Percentiles rank a stretch among this genome's conserved stretches.
These are phyloP conservation scores for Ganoderma meredithae DNA, from an alignment of 1,284 basidiomycete species.

Conservation along the genomic window DNA sequence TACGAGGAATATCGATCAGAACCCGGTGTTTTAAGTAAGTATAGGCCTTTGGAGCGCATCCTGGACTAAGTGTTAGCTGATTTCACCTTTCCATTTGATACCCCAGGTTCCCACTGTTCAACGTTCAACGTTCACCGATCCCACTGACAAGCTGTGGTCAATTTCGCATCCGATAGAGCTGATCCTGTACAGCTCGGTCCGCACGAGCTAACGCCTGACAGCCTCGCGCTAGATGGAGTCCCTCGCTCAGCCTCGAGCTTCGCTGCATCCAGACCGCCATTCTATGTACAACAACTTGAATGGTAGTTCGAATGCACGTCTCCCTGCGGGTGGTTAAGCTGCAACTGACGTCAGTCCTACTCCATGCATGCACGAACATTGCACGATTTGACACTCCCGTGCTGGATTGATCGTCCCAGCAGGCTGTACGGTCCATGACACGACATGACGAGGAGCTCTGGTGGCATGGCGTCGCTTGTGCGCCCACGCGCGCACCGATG, in stretches of 20 bases:
- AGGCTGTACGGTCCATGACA: neutral
- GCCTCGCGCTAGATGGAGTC: neutral
- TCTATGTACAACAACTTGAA: neutral
- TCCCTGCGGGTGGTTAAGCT: neutral
- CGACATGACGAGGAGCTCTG: neutral
- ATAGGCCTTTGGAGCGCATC: neutral
- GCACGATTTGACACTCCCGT: neutral
- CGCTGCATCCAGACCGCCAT: neutral
- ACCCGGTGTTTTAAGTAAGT: neutral
- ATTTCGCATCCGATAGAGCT: neutral
- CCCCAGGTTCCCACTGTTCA: neutral
- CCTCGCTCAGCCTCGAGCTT: neutral
- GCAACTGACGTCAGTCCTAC: conserved; percentile 3
- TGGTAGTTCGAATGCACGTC: neutral
- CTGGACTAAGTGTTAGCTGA: neutral
- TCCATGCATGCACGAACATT: neutral
- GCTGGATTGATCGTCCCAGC: neutral
- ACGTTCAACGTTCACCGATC: too few relatives aligned
- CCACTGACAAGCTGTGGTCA: neutral
- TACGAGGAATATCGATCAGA: neutral
- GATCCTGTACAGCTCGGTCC: neutral
- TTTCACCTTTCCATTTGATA: neutral
- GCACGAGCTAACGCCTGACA: neutral
- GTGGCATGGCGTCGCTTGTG: conserved; percentile 1
- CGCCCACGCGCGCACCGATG: neutral